Evolutionary conservation across 1,139 yeast genomes (phyloP), one percentile per base, ranked within the genome.

Genomic region (Saccharomyces hybrid): DNA sequence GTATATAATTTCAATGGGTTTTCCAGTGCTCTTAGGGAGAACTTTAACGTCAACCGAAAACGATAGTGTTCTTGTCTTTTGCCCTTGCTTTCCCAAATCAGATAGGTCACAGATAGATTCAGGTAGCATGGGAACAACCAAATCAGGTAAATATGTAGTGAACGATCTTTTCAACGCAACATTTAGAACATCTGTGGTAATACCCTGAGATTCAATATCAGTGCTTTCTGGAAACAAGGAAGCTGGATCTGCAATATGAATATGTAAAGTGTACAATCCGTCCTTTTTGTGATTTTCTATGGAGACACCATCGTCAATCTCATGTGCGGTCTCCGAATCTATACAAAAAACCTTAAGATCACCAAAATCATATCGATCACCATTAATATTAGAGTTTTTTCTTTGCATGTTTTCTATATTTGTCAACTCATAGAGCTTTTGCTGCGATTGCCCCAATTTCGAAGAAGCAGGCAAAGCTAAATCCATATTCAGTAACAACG

Each of bases 271-370:
- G 62, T 74, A 79, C 3, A 67, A 19, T 12, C 26, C 64, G 1
- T 70, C 69, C 0, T 69, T 71, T 1, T 64, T 67, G 0, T 72
- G 57, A 29, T 67, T 67, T 44, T 74, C 74, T 19, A 93, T 72
- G 0, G 96, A 82, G 28, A 93, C 77, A 49, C 98, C 99, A 70
- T 93, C 99, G 69, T 93, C 99, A 58, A 93, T 87, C 70, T 93
- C 99, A 62, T 86, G 86, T 0, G 98, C 96, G 48, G 78, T 78
- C 11, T 76, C 81, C 2, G 86, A 79, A 71, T 93, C 99, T 57
- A 93, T 90, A 71, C 98, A 90, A 67, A 84, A 93, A 0, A 91
- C 83, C 0, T 84, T 80, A 42, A 78, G 70, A 11, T 75, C 65
- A 57, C 73, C 77, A 60, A 76, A 83, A 24, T 74, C 75, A 48